phyloP scores from a whole-genome alignment of 148 eudicot species.

The Fallopia convolvulus region DNA sequence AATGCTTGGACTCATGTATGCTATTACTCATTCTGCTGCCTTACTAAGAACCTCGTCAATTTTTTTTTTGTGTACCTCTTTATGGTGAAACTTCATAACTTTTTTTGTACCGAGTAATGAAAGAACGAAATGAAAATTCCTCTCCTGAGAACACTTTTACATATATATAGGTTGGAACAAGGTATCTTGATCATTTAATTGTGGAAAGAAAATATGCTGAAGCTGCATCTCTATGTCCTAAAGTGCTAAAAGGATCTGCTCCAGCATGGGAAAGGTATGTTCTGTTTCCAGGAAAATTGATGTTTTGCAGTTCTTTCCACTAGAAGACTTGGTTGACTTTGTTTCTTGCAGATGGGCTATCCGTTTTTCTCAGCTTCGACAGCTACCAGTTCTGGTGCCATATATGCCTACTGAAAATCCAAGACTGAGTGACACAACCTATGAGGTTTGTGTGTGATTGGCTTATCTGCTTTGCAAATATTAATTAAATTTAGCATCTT shows the following conservation, averaged over 20 bases:
- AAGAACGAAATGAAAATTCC: neutral
- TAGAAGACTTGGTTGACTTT: conserved; percentile 16
- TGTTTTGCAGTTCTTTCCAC: conserved; percentile 10
- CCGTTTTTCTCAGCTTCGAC: conserved; percentile 95
- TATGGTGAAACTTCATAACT: neutral
- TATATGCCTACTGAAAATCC: conserved; percentile 88
- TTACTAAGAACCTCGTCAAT: neutral
- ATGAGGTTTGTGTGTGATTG: conserved; percentile 65
- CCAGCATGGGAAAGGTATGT: conserved; percentile 94
- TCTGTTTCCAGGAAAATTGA: neutral
- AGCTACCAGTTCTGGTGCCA: conserved; percentile 77
- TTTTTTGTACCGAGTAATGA: neutral
- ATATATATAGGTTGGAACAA: conserved; percentile 62
- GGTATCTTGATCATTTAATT: conserved; percentile 85
- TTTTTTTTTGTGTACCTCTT: neutral
- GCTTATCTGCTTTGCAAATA: conserved; percentile 8
- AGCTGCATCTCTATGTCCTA: conserved; percentile 96
- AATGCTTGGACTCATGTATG: neutral
- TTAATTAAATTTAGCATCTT: conserved; percentile 10
- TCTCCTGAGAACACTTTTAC: neutral
- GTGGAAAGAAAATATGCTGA: conserved; percentile 87
- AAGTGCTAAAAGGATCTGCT: conserved; percentile 81
- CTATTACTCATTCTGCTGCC: neutral
- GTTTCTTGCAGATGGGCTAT: conserved; percentile 72
- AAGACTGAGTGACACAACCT: conserved; percentile 81